Conservation (phyloP, 176 grass and related monocot genomes). For the Poa pratensis region DNA sequence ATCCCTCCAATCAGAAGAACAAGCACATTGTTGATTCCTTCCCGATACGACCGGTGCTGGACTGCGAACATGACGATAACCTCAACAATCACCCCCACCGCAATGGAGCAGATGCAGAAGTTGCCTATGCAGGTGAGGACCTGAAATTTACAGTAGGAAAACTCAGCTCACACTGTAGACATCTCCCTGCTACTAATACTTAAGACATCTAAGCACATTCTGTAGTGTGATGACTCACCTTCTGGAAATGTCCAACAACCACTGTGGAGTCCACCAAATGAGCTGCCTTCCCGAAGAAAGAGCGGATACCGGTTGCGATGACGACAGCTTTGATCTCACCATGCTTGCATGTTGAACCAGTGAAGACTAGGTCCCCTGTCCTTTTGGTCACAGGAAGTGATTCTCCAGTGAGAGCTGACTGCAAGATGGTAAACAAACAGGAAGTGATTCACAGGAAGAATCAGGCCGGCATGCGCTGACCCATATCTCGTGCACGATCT, state of each 20-base stretch:
- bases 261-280: constrained; percentile 80
- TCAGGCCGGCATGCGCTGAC: not conserved
- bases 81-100: constrained; percentile 67
- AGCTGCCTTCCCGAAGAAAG: constrained; percentile 81
- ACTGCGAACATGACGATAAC: constrained; percentile 88
- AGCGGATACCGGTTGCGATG: constrained; percentile 64
- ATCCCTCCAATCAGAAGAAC: constrained; percentile 93
- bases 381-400: constrained; percentile 76
- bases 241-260: constrained; percentile 81
- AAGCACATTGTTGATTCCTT: constrained; percentile 86
- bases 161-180: not conserved
- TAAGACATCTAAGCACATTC: not conserved
- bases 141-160: constrained; percentile 47
- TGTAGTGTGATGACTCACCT: constrained; percentile 49
- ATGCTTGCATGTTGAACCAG: constrained; percentile 81
- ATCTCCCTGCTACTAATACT: not conserved
- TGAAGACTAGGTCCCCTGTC: constrained; percentile 65
- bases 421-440: constrained; percentile 15
- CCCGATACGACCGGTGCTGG: constrained; percentile 69
- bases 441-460: too few species aligned
- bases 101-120: constrained; percentile 91
- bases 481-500: too few species aligned
- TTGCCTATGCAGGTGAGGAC: constrained; percentile 89
- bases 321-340: constrained; percentile 80
- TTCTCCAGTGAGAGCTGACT: constrained; percentile 83